Evolutionary conservation across 225 moss, liverwort and hornwort species (phyloP).

Genomic region (Polytrichum formosum): DNA sequence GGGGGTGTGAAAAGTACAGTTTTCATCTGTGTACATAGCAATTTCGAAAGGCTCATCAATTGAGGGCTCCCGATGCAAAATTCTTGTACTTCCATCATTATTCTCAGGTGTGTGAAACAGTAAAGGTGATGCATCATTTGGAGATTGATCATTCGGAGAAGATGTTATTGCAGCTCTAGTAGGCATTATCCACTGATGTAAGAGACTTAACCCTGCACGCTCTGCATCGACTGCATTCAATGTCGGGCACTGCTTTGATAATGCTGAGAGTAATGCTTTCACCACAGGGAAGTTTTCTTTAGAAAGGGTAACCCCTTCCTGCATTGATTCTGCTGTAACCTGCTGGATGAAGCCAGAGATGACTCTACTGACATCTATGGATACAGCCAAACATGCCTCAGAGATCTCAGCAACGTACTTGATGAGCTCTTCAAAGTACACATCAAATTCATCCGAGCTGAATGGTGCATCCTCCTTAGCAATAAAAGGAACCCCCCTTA

Average conservation of each 20-base stretch:
- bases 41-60: slow-evolving; percentile 33
- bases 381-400: slow-evolving; percentile 28
- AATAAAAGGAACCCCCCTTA: slow-evolving; percentile 48
- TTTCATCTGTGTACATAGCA: slow-evolving; percentile 20
- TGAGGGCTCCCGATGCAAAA: slow-evolving; percentile 22
- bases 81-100: slow-evolving; percentile 16
- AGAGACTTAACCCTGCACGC: slow-evolving; percentile 34
- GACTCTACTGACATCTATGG: slow-evolving; percentile 41
- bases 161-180: slow-evolving; percentile 16
- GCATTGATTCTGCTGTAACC: slow-evolving; percentile 27
- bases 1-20: slow-evolving; percentile 46
- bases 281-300: slow-evolving; percentile 27
- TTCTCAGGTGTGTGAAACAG: slow-evolving; percentile 29
- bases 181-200: slow-evolving; percentile 56
- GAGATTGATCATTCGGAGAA: slow-evolving; percentile 26
- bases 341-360: slow-evolving; percentile 49
- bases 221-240: slow-evolving; percentile 52
- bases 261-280: slow-evolving; percentile 55
- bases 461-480: slow-evolving; percentile 35
- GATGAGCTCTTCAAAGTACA: slow-evolving; percentile 68
- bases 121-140: slow-evolving; percentile 24
- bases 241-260: slow-evolving; percentile 47
- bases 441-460: slow-evolving; percentile 26
- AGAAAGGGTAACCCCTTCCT: slow-evolving; percentile 21
- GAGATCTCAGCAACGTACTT: slow-evolving; percentile 48